Conservation (phyloP, 1,284 basidiomycete genomes). For the Apiotrichum veenhuisii region DNA sequence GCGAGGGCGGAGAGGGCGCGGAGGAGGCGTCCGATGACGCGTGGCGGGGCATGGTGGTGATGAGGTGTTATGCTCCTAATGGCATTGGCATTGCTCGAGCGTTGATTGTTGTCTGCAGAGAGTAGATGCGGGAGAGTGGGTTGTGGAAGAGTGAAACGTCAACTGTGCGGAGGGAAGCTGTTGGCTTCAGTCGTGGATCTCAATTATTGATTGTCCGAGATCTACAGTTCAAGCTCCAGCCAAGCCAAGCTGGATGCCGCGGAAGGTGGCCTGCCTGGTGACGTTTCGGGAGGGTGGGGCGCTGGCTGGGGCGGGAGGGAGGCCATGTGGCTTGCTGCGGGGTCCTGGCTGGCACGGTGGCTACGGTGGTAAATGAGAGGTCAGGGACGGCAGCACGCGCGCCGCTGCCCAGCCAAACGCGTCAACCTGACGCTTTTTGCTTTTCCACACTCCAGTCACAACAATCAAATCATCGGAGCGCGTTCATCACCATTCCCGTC, state of each 20-base stretch:
- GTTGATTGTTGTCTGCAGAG: no score
- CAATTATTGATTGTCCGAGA: not conserved
- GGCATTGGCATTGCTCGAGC: not conserved
- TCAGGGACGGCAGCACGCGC: no score
- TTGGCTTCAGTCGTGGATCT: no score
- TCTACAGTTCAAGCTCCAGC: not conserved
- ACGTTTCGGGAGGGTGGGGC: no score
- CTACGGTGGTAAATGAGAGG: no score
- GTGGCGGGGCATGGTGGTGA: not conserved
- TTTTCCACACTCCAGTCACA: not conserved
- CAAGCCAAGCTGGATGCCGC: no score
- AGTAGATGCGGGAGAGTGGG: no score
- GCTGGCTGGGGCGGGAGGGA: no score
- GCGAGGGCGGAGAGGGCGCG: conserved; percentile 6
- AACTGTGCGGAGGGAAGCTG: not conserved
- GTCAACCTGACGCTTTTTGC: not conserved
- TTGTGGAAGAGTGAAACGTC: not conserved
- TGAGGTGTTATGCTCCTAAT: not conserved
- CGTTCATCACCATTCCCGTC: no score
- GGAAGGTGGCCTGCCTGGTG: no score
- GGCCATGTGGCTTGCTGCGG: no score
- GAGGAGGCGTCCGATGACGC: conserved; percentile 4
- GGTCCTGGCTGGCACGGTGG: no score
- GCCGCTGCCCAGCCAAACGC: not conserved
- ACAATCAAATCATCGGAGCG: not conserved